Percentiles rank a stretch among this genome's conserved stretches.
Conservation (phyloP, 352 stramenopile species). For the Globisporangium apiculatum region DNA sequence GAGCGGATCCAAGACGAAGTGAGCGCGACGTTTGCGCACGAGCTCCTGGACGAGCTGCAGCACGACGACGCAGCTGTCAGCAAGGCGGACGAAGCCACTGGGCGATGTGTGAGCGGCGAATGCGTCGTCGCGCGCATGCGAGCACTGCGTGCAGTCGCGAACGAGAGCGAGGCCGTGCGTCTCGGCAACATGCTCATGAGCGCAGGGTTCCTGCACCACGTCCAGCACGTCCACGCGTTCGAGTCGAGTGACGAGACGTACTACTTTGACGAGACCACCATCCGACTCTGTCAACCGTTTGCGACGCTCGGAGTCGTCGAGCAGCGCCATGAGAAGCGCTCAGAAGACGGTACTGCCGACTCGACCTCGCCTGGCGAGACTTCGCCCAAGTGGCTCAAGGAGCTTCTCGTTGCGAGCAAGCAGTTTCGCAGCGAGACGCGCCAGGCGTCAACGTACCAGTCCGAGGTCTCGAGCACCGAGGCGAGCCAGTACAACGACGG, state of each 20-base stretch:
- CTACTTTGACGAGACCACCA: slow-evolving; percentile 24
- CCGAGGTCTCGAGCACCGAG: too few relatives aligned
- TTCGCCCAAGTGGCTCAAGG: too few relatives aligned
- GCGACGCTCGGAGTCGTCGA: too few relatives aligned
- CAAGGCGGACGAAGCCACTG: neutral
- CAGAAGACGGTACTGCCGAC: too few relatives aligned
- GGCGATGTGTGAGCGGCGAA: slow-evolving; percentile 2
- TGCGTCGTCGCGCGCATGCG: slow-evolving; percentile 16
- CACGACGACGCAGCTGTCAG: neutral
- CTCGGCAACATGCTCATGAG: slow-evolving; percentile 49
- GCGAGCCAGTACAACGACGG: too few relatives aligned
- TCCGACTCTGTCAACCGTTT: slow-evolving; percentile 18
- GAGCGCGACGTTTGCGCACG: slow-evolving; percentile 1
- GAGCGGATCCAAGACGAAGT: slow-evolving; percentile 22
- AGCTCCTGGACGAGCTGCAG: slow-evolving; percentile 7
- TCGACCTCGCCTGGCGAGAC: too few relatives aligned
- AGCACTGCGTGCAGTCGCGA: slow-evolving; percentile 17
- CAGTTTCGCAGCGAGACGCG: too few relatives aligned
- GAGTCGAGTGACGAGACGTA: slow-evolving; percentile 9
- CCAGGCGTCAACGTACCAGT: too few relatives aligned
- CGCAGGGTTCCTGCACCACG: slow-evolving; percentile 37
- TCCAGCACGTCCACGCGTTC: slow-evolving; percentile 21
- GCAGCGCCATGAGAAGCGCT: too few relatives aligned
- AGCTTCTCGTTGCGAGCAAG: too few relatives aligned
- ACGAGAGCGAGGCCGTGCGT: slow-evolving; percentile 21